Evolutionary conservation across 768 basidiomycete species (phyloP).

Genomic region (Tricholoma saponaceum): DNA sequence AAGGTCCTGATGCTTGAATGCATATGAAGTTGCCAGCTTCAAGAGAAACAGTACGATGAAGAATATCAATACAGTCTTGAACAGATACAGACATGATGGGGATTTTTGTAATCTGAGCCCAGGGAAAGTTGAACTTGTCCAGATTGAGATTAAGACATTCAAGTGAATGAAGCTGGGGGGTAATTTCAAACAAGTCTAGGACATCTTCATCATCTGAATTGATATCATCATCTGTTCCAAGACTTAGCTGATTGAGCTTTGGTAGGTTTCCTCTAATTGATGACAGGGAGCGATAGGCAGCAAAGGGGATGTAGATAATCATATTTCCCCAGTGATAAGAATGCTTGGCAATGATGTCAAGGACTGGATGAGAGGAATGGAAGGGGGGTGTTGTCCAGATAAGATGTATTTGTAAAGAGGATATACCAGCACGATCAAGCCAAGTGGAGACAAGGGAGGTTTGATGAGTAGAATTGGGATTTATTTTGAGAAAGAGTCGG

Average conservation of each 20-base stretch:
- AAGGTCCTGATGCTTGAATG: slow-evolving; percentile 1
- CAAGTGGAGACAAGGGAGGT: slow-evolving; percentile 16
- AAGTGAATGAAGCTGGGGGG: slow-evolving; percentile 17
- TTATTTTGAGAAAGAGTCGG: slow-evolving; percentile 29
- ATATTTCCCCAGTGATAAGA: slow-evolving; percentile 17
- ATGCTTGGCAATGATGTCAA: slow-evolving; percentile 16
- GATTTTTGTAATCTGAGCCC: slow-evolving; percentile 15
- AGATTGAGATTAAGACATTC: slow-evolving; percentile 20
- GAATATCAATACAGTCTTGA: slow-evolving; percentile 13
- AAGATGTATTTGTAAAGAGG: slow-evolving; percentile 17
- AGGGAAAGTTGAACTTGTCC: slow-evolving; percentile 16
- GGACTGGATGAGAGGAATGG: slow-evolving; percentile 14
- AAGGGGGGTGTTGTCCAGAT: slow-evolving; percentile 18
- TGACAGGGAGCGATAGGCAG: slow-evolving; percentile 13
- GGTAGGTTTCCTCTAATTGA: slow-evolving; percentile 18
- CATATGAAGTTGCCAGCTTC: slow-evolving; percentile 15
- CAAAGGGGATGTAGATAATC: slow-evolving; percentile 18
- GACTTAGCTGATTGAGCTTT: slow-evolving; percentile 14
- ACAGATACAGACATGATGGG: slow-evolving; percentile 14
- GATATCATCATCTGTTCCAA: slow-evolving; percentile 13
- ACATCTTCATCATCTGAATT: slow-evolving; percentile 2
- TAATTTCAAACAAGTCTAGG: slow-evolving; percentile 13
- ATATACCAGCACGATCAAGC: slow-evolving; percentile 16
- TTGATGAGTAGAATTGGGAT: slow-evolving; percentile 13
- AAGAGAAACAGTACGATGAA: slow-evolving; percentile 13